Base-by-base conservation (phyloP, 164 flowering plant genomes). In the Stephania yunnanensis region DNA sequence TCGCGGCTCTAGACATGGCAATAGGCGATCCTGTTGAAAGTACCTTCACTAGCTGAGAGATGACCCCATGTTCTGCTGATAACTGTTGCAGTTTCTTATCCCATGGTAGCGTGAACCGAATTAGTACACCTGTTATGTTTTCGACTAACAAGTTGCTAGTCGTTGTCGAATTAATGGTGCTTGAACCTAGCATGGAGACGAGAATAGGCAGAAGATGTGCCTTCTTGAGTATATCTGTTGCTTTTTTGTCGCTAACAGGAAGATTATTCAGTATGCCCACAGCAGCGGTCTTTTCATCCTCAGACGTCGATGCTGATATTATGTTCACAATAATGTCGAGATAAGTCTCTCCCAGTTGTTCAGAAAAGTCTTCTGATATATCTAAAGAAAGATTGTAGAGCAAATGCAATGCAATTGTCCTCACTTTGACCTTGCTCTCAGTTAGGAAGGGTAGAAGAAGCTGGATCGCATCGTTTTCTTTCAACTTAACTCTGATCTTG, bases 401-500 rank as follows among this genome's bases (percentile, higher is more conserved):
- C 53, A 92, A 78, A 70, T 84, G 81, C 74, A 92, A 79, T 61
- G 93, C 89, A 19, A 69, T 82, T 5, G 77, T 81, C 76, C 91
- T 86, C 65, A 85, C 81, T 71, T 86, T 84, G 30, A 74, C 22
- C 64, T 85, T 83, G 3, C 66, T 77, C 73, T 90, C 93, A 0
- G 67, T 82, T 46, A 94, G 78, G 78, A 92, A 89, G 30, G 93
- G 92, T 22, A 91, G 73, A 6, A 94, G 87, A 69, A 94, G 91
- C 80, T 87, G 89, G 77, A 89, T 45, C 44, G 92, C 92, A 8
- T 94, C 93, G 74, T 78, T 87, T 79, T 90, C 89, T 75, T 78
- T 87, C 96, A 94, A 88, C 77, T 85, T 88, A 25, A 70, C 82
- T 82, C 90, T 86, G 12, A 89, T 86, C 76, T 81, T 85, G 45